Evolutionary conservation across 2,329 filamentous ascomycete species (phyloP).

Genomic region (Acarospora socialis): DNA sequence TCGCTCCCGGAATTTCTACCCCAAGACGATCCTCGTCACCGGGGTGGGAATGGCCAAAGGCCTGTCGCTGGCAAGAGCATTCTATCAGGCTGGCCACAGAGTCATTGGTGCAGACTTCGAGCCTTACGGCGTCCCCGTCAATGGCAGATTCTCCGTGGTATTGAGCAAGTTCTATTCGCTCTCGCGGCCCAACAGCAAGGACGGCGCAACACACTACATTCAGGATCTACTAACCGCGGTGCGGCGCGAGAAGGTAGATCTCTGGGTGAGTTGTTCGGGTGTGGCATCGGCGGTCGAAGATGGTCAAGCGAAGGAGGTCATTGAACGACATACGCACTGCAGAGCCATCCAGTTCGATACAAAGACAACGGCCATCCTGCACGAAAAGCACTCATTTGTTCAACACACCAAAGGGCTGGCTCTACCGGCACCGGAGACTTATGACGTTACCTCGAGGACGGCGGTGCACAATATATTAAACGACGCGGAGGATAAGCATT

Average conservation of each 20-base stretch:
- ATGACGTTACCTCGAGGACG: slow-evolving; percentile 38
- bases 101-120: slow-evolving; percentile 59
- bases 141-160: slow-evolving; percentile 44
- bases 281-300: slow-evolving; percentile 53
- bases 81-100: slow-evolving; percentile 50
- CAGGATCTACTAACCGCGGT: slow-evolving; percentile 45
- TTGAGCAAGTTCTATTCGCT: slow-evolving; percentile 42
- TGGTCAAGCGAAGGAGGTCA: slow-evolving; percentile 45
- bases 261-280: slow-evolving; percentile 65
- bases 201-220: slow-evolving; percentile 37
- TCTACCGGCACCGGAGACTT: slow-evolving; percentile 39
- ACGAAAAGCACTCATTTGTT: slow-evolving; percentile 54
- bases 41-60: slow-evolving; percentile 62
- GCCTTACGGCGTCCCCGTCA: slow-evolving; percentile 30
- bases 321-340: slow-evolving; percentile 45
- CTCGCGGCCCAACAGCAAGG: slow-evolving; percentile 22
- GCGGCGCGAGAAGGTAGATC: slow-evolving; percentile 43
- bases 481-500: slow-evolving; percentile 30
- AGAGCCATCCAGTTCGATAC: slow-evolving; percentile 50
- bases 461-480: slow-evolving; percentile 41
- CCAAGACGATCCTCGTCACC: slow-evolving; percentile 52
- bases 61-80: slow-evolving; percentile 48
- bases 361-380: slow-evolving; percentile 41
- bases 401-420: slow-evolving; percentile 40
- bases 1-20: slow-evolving; percentile 24